A percentile compares a stretch with the other conserved stretches of the same genome.
Conservation (phyloP, 345 rosid species). For the Leavenworthia alabamica region DNA sequence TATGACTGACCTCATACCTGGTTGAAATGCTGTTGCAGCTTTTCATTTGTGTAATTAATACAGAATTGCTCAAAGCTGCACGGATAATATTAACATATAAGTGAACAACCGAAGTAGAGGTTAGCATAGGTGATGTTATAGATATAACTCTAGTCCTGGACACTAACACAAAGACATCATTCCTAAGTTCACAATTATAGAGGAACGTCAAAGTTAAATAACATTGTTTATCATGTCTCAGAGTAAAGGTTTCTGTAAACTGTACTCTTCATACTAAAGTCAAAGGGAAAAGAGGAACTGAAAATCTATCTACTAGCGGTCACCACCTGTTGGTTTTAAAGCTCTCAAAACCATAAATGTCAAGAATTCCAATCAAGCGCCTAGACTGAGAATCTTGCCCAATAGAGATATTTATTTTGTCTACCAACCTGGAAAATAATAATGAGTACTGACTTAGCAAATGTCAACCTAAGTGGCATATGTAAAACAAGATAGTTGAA, state of each 20-base stretch:
- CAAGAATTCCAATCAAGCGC: conserved; percentile 75
- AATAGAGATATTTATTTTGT: conserved; percentile 61
- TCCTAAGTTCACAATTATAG: background rate
- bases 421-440: conserved; percentile 63
- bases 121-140: conserved; percentile 3
- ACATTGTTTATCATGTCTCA: background rate
- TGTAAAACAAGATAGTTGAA: background rate
- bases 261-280: background rate
- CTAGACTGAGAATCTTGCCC: conserved; percentile 70
- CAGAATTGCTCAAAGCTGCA: conserved; percentile 93
- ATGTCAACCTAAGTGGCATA: background rate
- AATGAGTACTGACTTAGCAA: conserved; percentile 1
- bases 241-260: background rate
- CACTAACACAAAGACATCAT: conserved; percentile 3
- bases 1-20: conserved; percentile 71
- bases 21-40: conserved; percentile 97
- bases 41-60: conserved; percentile 87
- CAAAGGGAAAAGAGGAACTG: background rate
- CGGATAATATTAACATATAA: background rate
- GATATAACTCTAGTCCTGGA: background rate
- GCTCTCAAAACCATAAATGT: conserved; percentile 94
- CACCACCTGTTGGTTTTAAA: conserved; percentile 72
- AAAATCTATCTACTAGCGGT: background rate
- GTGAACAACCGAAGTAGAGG: conserved; percentile 8
- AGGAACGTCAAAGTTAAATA: background rate